Evolutionary conservation across 352 stramenopile species (phyloP).

Genomic region (Phytophthora fragariae): DNA sequence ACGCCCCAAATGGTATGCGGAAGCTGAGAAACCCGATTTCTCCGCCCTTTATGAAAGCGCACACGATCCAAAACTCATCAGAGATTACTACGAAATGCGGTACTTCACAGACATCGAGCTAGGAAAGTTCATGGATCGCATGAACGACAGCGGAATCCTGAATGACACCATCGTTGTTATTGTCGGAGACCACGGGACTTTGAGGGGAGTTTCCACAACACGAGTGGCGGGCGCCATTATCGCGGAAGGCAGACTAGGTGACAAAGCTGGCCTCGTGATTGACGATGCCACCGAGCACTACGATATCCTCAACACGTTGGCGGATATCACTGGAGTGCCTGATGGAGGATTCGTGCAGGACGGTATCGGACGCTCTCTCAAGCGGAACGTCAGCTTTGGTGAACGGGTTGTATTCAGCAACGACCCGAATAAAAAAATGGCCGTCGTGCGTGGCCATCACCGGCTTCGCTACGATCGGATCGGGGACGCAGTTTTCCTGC

Average conservation of each 20-base stretch:
- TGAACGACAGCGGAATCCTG: constrained; percentile 47
- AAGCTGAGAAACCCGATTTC: constrained; percentile 50
- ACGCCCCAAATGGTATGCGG: constrained; percentile 44
- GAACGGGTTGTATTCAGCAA: constrained; percentile 26
- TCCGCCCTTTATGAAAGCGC: constrained; percentile 44
- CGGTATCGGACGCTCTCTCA: neutral
- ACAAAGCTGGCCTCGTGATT: neutral
- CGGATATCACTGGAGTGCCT: constrained; percentile 60
- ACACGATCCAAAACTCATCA: constrained; percentile 33
- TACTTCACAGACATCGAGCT: constrained; percentile 62
- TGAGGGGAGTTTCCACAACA: constrained; percentile 35
- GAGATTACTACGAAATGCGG: constrained; percentile 62
- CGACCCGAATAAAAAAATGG: constrained; percentile 38
- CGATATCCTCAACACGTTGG: constrained; percentile 57
- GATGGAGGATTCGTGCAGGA: constrained; percentile 39
- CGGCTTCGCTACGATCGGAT: constrained; percentile 45
- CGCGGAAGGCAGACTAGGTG: neutral
- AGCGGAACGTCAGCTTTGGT: neutral
- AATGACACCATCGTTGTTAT: constrained; percentile 66
- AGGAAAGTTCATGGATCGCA: constrained; percentile 53
- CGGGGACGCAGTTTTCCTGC: constrained; percentile 44
- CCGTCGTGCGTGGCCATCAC: constrained; percentile 11
- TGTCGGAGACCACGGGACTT: constrained; percentile 53
- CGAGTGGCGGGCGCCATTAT: constrained; percentile 36
- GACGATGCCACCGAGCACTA: constrained; percentile 1